Percentiles rank a stretch among this genome's conserved stretches.
Conservation (phyloP, 305 asterid species). For the Rubia balearica region DNA sequence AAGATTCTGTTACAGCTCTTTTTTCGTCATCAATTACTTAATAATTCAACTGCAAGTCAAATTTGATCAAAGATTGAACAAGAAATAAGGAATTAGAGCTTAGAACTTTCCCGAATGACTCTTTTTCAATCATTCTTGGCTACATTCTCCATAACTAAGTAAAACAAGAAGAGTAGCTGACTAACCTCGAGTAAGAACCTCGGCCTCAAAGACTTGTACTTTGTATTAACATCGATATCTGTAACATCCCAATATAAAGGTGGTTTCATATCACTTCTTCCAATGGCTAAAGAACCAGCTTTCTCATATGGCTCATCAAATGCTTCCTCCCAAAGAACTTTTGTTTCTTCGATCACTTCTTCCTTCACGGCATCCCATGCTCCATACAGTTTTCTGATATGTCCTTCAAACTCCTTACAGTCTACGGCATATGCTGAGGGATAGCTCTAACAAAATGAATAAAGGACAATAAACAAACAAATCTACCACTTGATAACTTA, state of each 20-base stretch:
- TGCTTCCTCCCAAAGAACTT: slow-evolving; percentile 65
- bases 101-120: not conserved
- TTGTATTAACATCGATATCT: slow-evolving; percentile 52
- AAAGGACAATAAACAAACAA: slow-evolving; percentile 14
- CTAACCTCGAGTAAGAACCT: slow-evolving; percentile 83
- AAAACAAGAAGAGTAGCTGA: slow-evolving; percentile 5
- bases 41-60: not conserved
- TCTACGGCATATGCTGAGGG: slow-evolving; percentile 70
- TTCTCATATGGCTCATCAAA: slow-evolving; percentile 77
- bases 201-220: slow-evolving; percentile 66
- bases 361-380: slow-evolving; percentile 40
- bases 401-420: slow-evolving; percentile 51
- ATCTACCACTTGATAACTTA: not conserved
- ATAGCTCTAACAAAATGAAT: slow-evolving; percentile 59
- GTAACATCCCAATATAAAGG: slow-evolving; percentile 65
- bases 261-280: slow-evolving; percentile 27
- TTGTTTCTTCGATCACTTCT: slow-evolving; percentile 41
- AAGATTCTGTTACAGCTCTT: too few species aligned
- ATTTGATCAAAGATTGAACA: not conserved
- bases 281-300: slow-evolving; percentile 56
- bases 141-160: too few species aligned
- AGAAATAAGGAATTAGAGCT: not conserved
- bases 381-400: slow-evolving; percentile 44
- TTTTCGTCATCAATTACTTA: too few species aligned
- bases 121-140: not conserved